Evolutionary conservation across 179 eudicot genomes (phyloP), one percentile per base, ranked within the genome.

Genomic region (Sideroxylon spinosum): DNA sequence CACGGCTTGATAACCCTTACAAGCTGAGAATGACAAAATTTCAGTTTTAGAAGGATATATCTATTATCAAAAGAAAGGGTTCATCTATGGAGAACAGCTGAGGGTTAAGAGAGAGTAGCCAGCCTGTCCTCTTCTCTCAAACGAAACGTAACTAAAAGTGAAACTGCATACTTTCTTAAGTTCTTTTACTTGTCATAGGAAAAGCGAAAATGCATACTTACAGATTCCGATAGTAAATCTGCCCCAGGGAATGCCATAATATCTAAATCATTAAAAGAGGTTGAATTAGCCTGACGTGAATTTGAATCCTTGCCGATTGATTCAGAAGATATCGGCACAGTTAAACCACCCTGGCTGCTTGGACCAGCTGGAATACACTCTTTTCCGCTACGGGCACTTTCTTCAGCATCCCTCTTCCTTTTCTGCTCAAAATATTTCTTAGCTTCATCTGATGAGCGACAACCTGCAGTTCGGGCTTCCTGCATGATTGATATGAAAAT

Each of bases 401-500:
- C 95, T 71, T 92, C 93, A 19, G 90, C 84, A 83, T 88, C 96
- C 78, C 88, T 81, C 84, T 82, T 89, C 83, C 93, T 85, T 80
- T 91, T 90, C 77, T 78, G 89, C 28, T 85, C 89, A 78, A 91
- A 73, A 74, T 72, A 94, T 75, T 82, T 82, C 37, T 87, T 85
- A 22, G 93, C 97, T 81, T 92, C 95, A 22, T 84, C 87, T 16
- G 90, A 84, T 6, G 97, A 89, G 17, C 85, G 87, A 81, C 95
- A 92, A 29, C 97, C 98, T 86, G 98, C 94, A 79, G 92, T 87
- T 80, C 86, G 86, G 73, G 97, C 98, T 71, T 90, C 97, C 96
- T 94, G 88, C 75, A 88, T 25, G 29, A 37, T 49, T 73, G 64
- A 32, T 28, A 61, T n/a, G 3, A 71, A 71, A 28, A 28, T 5